Base-by-base conservation (phyloP, 2,329 filamentous ascomycete species). In the Niveomyces coronatus region DNA sequence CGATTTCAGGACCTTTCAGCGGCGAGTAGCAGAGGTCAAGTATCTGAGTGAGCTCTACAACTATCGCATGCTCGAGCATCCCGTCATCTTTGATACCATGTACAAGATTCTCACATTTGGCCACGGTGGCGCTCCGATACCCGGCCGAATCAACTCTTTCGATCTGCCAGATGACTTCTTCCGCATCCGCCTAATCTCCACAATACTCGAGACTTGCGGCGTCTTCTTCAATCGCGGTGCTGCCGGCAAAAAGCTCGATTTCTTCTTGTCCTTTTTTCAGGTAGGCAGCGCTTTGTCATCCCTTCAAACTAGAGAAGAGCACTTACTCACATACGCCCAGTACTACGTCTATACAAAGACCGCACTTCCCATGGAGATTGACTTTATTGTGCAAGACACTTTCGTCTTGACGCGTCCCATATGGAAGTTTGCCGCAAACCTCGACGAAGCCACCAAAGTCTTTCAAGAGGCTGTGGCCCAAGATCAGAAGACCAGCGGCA, bases 21-120 rank as follows among this genome's bases (percentile, higher is more conserved):
- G 88, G 43, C 82, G 91, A 16, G 81, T 98, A 45, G 85, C 93
- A 3, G 89, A 96, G 58, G 85, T 94, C 53, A 96, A 95, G 56
- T 98, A 95, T 55, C 70, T 98, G 5, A 88, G 85, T 16, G 91
- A 98, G 60, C 74, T 98, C 9, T 98, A 98, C 65, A 94, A 95
- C 53, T 98, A 96, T 57, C 84, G 91, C 41, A 85, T 98, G 76
- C 74, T 98, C 26, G 91, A 98, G 58, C 91, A 94, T 30, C 84
- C 85, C 0, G 83, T 96, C 17, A 82, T 98, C 36, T 98, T 98
- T 51, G 91, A 98, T 53, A 85, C 82, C 1, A 73, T 98, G 61
- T 98, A 95, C 67, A 87, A 86, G 53, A 83, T 98, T 49, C 72
- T 95, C 56, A 94, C 86, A 7, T 94, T 94, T 56, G 91, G 89